Evolutionary conservation across 331 rosid species (phyloP).

Genomic region (Pyrus hybrid): DNA sequence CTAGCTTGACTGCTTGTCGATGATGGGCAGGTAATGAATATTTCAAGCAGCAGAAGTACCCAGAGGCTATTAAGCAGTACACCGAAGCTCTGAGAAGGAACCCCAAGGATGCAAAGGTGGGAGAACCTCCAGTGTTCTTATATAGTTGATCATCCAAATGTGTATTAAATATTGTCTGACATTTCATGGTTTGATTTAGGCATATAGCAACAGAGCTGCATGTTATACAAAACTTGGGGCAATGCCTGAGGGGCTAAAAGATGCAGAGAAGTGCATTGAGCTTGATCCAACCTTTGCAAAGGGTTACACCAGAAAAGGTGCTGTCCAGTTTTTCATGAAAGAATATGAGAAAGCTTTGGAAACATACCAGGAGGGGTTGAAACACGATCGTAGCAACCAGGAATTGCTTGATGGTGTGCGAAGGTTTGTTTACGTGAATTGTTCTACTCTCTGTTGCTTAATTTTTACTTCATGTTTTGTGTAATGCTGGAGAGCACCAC

Average conservation of each 20-base stretch:
- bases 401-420: constrained; percentile 82
- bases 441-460: background rate
- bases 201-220: constrained; percentile 90
- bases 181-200: constrained; percentile 26
- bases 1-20: background rate
- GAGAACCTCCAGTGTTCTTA: background rate
- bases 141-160: background rate
- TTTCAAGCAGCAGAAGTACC: constrained; percentile 81
- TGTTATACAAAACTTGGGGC: constrained; percentile 93
- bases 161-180: background rate
- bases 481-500: background rate
- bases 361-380: constrained; percentile 80
- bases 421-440: constrained; percentile 29
- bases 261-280: constrained; percentile 91
- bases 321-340: constrained; percentile 87
- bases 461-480: background rate
- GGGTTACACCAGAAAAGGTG: constrained; percentile 91
- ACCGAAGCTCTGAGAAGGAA: constrained; percentile 70
- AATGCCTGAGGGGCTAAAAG: constrained; percentile 92
- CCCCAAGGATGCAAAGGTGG: constrained; percentile 67
- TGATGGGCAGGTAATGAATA: constrained; percentile 55
- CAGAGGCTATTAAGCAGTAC: constrained; percentile 82
- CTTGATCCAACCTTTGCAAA: constrained; percentile 84
- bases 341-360: constrained; percentile 93
- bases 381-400: constrained; percentile 64